These are phyloP conservation scores for Leucocoprinus birnbaumii DNA, from an alignment of 768 basidiomycete species.

Conservation along the genomic window DNA sequence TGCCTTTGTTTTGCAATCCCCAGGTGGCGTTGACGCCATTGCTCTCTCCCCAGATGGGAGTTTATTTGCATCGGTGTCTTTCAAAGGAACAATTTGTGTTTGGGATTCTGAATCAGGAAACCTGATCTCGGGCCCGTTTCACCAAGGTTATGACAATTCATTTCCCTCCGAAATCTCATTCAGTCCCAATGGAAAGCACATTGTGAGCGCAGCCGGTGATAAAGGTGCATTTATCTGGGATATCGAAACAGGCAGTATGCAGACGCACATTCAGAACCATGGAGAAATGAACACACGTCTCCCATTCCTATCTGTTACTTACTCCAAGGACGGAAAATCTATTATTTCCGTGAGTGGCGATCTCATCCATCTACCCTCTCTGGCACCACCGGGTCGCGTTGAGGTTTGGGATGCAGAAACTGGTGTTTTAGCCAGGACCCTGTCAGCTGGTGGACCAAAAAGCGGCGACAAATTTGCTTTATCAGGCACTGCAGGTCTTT, in stretches of 20 bases:
- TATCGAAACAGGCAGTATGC: neutral
- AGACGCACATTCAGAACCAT: neutral
- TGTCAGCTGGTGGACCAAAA: too few relatives aligned
- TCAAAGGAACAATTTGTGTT: constrained; percentile 22
- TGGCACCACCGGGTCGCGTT: too few relatives aligned
- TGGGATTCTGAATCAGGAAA: constrained; percentile 16
- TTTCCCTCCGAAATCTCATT: constrained; percentile 17
- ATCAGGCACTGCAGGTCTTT: too few relatives aligned
- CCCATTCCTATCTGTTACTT: too few relatives aligned
- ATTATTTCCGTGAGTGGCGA: too few relatives aligned
- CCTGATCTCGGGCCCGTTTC: constrained; percentile 15
- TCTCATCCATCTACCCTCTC: too few relatives aligned
- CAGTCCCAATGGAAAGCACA: constrained; percentile 21
- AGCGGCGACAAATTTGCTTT: too few relatives aligned
- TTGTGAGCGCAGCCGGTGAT: constrained; percentile 19
- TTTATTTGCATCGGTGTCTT: constrained; percentile 23
- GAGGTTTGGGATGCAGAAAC: too few relatives aligned
- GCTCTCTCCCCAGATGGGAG: constrained; percentile 26
- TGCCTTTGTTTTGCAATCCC: constrained; percentile 13
- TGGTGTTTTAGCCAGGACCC: too few relatives aligned
- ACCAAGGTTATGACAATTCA: constrained; percentile 10
- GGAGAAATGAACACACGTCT: too few relatives aligned
- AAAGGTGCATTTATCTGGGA: constrained; percentile 20
- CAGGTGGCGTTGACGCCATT: constrained; percentile 9
- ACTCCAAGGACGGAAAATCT: too few relatives aligned